Evolutionary conservation across 2,329 filamentous ascomycete species (phyloP), one percentile per base, ranked within the genome.

Genomic region (Diaporthe sp.): DNA sequence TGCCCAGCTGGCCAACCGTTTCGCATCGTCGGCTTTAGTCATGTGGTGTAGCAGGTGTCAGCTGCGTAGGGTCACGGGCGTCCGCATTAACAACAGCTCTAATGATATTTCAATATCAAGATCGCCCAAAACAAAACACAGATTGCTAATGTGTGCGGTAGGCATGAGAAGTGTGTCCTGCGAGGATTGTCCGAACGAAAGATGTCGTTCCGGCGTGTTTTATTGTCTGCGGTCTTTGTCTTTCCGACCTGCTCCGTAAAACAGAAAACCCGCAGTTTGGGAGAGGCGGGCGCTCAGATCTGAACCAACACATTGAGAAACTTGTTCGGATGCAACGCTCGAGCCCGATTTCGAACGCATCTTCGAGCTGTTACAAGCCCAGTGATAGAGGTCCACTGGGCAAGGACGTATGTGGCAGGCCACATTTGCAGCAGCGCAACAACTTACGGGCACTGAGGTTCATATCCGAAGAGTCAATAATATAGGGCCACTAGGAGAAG

Each of bases 371-470:
- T 12, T 2, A 6, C 7, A 17, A 40, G n/a, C 13, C 22, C 9
- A 38, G 5, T 38, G 10, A 38, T 38, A 38, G n/a, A n/a, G n/a
- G n/a, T n/a, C n/a, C n/a, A n/a, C n/a, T 38, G 5, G 35, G 35
- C 35, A 38, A 38, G 35, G 5, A 38, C 35, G 35, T 22, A 7
- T 33, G 25, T 15, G 33, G 1, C 12, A 17, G 55, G 55, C 12
- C 10, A 38, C 35, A 38, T 6, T 5, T 38, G 35, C 35, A 40
- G 33, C 30, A 10, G 12, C 55, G 4, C 33, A 22, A 13, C 33
- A 0, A 38, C 10, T 10, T 15, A 15, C 5, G 3, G 38, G 15
- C 0, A 38, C 30, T 19, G 13, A n/a, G 8, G 2, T 2, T 19
- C 3, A 12, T 6, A 0, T 3, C 38, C 10, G 19, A 58, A 4